phyloP scores from a whole-genome alignment of 2,329 filamentous ascomycete species.

The Domatiomyces globalis region DNA sequence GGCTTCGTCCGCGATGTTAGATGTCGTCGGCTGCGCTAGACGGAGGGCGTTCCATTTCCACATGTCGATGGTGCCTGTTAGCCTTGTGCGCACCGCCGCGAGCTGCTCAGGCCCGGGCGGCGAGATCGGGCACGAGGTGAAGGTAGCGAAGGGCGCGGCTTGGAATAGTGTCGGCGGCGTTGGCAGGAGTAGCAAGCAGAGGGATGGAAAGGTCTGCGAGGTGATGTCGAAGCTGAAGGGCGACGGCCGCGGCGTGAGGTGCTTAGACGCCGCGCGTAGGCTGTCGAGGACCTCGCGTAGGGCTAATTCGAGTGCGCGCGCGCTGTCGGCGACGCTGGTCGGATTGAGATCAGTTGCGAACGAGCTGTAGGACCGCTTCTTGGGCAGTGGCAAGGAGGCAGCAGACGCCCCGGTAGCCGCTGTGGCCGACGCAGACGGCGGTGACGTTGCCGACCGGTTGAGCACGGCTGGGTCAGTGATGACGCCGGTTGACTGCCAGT shows the following conservation, averaged over 20 bases:
- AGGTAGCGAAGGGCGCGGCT: conserved; percentile 61
- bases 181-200: conserved; percentile 68
- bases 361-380: conserved; percentile 14
- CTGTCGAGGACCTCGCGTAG: conserved; percentile 69
- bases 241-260: conserved; percentile 28
- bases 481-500: conserved; percentile 64
- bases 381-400: conserved; percentile 15
- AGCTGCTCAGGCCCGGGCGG: conserved; percentile 62
- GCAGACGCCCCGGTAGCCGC: conserved; percentile 19
- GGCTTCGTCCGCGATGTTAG: conserved; percentile 21
- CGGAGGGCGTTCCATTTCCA: conserved; percentile 42
- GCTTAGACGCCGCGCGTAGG: conserved; percentile 55
- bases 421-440: conserved; percentile 25
- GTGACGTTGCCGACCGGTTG: conserved; percentile 19
- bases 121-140: conserved; percentile 66
- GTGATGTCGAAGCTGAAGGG: conserved; percentile 72
- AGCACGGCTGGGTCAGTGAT: conserved; percentile 57
- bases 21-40: conserved; percentile 11
- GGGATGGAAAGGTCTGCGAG: conserved; percentile 68
- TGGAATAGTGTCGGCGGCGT: conserved; percentile 65
- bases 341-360: conserved; percentile 14
- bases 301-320: conserved; percentile 69
- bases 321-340: conserved; percentile 43
- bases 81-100: conserved; percentile 53
- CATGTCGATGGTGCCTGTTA: conserved; percentile 51